Conservation (phyloP, 2,329 filamentous ascomycete genomes). For the Erysiphe pulchra region DNA sequence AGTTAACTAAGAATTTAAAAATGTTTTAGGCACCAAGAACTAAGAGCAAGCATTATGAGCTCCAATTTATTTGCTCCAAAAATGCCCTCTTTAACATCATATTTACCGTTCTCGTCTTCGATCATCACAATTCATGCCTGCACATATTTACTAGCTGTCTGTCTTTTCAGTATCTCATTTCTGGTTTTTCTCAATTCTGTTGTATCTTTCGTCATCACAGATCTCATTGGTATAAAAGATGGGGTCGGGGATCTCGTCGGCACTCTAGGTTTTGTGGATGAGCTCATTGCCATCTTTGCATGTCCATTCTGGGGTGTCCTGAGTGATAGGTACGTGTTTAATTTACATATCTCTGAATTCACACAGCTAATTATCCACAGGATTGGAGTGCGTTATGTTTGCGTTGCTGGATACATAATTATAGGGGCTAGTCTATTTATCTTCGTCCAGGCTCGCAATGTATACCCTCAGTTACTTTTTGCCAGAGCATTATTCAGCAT, state of each 20-base stretch:
- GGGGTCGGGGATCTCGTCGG: slow-evolving; percentile 59
- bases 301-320: slow-evolving; percentile 59
- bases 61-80: not conserved
- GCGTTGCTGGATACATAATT: slow-evolving; percentile 55
- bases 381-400: slow-evolving; percentile 45
- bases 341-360: not conserved
- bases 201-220: slow-evolving; percentile 64
- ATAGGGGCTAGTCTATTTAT: slow-evolving; percentile 53
- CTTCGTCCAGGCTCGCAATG: slow-evolving; percentile 64
- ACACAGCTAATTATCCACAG: slow-evolving; percentile 32
- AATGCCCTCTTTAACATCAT: slow-evolving; percentile 5
- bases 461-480: slow-evolving; percentile 72
- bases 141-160: slow-evolving; percentile 59
- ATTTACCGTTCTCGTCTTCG: slow-evolving; percentile 27
- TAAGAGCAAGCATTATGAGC: too few relatives aligned
- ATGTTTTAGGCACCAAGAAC: too few relatives aligned
- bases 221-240: slow-evolving; percentile 48
- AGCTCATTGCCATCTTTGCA: slow-evolving; percentile 55
- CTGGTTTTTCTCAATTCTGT: slow-evolving; percentile 74
- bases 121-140: slow-evolving; percentile 36
- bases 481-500: slow-evolving; percentile 71
- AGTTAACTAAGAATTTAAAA: too few relatives aligned
- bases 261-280: slow-evolving; percentile 64
- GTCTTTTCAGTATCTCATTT: slow-evolving; percentile 69
- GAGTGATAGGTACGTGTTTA: not conserved